These are phyloP conservation scores for Microcyclospora tardicrescens DNA, from an alignment of 2,329 filamentous ascomycete genomes.

Conservation along the genomic window DNA sequence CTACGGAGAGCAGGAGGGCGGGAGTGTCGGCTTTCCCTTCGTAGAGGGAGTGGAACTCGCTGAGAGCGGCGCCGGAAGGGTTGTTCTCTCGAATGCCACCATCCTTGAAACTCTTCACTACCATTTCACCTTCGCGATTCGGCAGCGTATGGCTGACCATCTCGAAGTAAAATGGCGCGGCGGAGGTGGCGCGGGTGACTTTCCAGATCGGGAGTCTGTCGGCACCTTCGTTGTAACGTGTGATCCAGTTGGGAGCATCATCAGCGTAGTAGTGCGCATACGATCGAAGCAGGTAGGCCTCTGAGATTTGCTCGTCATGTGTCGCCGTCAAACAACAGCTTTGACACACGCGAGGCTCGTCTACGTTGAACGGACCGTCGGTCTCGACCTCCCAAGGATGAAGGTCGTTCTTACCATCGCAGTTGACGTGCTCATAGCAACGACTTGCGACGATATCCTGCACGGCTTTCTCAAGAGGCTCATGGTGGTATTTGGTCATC, in stretches of 20 bases:
- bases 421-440: slow-evolving; percentile 31
- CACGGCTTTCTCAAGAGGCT: slow-evolving; percentile 36
- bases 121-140: background rate
- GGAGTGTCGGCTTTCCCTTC: slow-evolving; percentile 26
- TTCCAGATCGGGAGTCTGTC: slow-evolving; percentile 38
- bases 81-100: slow-evolving; percentile 40
- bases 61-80: slow-evolving; percentile 34
- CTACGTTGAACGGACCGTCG: slow-evolving; percentile 17
- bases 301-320: slow-evolving; percentile 33
- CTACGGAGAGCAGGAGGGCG: slow-evolving; percentile 33
- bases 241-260: slow-evolving; percentile 30
- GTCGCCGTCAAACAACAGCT: slow-evolving; percentile 37
- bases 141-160: slow-evolving; percentile 24
- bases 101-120: slow-evolving; percentile 31
- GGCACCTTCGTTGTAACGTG: slow-evolving; percentile 35
- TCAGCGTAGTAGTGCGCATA: slow-evolving; percentile 35
- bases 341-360: slow-evolving; percentile 23
- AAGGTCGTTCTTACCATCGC: slow-evolving; percentile 30
- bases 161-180: slow-evolving; percentile 41
- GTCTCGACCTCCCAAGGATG: slow-evolving; percentile 29
- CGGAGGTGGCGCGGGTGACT: slow-evolving; percentile 39
- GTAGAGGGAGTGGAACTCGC: slow-evolving; percentile 34
- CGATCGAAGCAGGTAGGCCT: slow-evolving; percentile 36
- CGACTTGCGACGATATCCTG: slow-evolving; percentile 31
- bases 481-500: slow-evolving; percentile 37